A percentile compares a stretch with the other conserved stretches of the same genome.
Evolutionary conservation across 2,329 filamentous ascomycete genomes (phyloP).

Genomic region (Verticillium albo-atrum): DNA sequence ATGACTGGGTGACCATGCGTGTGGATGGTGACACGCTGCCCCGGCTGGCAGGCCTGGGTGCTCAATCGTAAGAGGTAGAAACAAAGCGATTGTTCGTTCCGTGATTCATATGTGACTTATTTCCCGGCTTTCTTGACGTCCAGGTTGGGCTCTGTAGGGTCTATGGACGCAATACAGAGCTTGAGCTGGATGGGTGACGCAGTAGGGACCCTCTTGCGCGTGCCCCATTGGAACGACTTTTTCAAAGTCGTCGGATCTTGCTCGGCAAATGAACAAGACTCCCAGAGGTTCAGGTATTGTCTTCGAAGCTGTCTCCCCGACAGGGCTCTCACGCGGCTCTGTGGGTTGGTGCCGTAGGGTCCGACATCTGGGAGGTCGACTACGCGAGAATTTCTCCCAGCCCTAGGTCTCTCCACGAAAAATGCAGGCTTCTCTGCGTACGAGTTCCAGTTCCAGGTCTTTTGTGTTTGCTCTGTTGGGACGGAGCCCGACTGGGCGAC

Average conservation of each 20-base stretch:
- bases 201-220: neutral
- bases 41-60: constrained; percentile 47
- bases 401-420: constrained; percentile 30
- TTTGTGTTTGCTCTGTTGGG: neutral
- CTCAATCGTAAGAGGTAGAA: neutral
- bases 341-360: constrained; percentile 25
- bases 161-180: neutral
- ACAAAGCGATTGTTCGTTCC: neutral
- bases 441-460: constrained; percentile 36
- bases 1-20: constrained; percentile 71
- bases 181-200: neutral
- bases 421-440: constrained; percentile 35
- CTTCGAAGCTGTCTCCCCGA: constrained; percentile 41
- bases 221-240: constrained; percentile 44
- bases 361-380: constrained; percentile 30
- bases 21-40: constrained; percentile 63
- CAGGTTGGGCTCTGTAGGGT: neutral
- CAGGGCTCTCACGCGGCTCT: constrained; percentile 18
- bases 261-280: constrained; percentile 36
- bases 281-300: constrained; percentile 42
- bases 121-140: neutral
- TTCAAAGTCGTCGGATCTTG: constrained; percentile 22
- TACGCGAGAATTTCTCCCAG: constrained; percentile 27
- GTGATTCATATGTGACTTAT: neutral
- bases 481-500: constrained; percentile 13